These are phyloP conservation scores for Cyclaneusma minus DNA, from an alignment of 2,329 filamentous ascomycete genomes.

Conservation along the genomic window DNA sequence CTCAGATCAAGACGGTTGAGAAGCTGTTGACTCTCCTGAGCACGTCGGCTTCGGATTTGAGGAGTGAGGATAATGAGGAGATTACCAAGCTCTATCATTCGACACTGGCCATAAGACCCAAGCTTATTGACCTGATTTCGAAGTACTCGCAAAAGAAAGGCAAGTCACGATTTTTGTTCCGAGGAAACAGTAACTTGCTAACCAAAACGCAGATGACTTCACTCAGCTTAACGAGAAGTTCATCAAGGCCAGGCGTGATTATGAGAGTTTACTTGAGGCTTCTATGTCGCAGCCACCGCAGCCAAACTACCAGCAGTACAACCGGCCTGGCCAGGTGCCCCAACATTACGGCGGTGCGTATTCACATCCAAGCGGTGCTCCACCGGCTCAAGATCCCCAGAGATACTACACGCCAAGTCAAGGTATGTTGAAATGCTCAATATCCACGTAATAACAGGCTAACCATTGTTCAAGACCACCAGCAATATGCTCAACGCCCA, in stretches of 20 bases:
- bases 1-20: conserved; percentile 63
- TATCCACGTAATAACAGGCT: conserved; percentile 2
- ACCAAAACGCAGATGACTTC: conserved; percentile 64
- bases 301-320: conserved; percentile 57
- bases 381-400: conserved; percentile 41
- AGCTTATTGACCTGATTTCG: conserved; percentile 93
- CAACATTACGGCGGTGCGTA: conserved; percentile 13
- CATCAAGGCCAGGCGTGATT: conserved; percentile 94
- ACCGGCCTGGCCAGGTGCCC: conserved; percentile 2
- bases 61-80: conserved; percentile 90
- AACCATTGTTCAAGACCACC: conserved; percentile 14
- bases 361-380: conserved; percentile 18
- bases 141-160: conserved; percentile 99
- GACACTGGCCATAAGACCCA: conserved; percentile 84
- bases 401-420: conserved; percentile 52
- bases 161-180: too few species aligned
- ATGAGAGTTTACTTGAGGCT: conserved; percentile 86
- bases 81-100: conserved; percentile 89
- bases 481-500: conserved; percentile 31
- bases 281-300: conserved; percentile 93
- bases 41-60: conserved; percentile 63
- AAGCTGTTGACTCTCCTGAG: conserved; percentile 80
- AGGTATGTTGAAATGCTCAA: conserved; percentile 11
- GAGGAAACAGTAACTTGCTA: neutral
- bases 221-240: conserved; percentile 98